Base-by-base conservation (phyloP, 169 alveolate species). In the Plasmodium cynomolgi region DNA sequence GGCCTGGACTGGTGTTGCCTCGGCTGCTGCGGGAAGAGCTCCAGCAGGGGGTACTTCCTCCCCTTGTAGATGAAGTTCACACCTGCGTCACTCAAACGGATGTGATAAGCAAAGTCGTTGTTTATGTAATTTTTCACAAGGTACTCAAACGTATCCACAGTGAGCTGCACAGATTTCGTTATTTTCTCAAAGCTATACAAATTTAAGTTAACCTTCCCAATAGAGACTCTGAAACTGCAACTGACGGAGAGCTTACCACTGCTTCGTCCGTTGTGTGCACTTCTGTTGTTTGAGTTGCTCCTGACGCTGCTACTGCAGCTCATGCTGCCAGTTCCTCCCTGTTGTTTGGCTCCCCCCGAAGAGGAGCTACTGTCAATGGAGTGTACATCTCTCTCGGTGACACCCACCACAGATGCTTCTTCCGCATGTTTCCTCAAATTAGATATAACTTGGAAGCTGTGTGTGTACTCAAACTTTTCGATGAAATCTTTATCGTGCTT, bases 381-480 rank as follows among this genome's bases (percentile, higher is more conserved):
- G 62, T 50, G 17, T 1, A n/a, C 58, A 41, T 7, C 34, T 11
- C 20, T 23, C 7, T 50, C 31, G 39, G 50, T 84, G 11, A n/a
- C 79, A 3, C 80, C 68, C 58, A 2, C 26, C 0, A 68, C 7
- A 6, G 62, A 72, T 29, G 44, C 56, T 47, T 74, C 84, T n/a
- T 44, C 54, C 6, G 68, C 93, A 34, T 54, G 84, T 13, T 54
- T 86, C 29, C 71, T 75, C 41, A 86, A 20, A 86, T 81, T 86
- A 9, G 84, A 86, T 34, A 86, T 86, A 4, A 86, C 81, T 37
- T 86, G 93, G 39, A 86, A 86, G 20, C 93, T 86, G 37, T 86
- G 93, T 34, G 85, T 50, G 20, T 86, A 86, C 50, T 86, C 93
- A 74, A 86, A 86, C 44, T 86, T 86, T 50, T 86, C 93, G 6